Evolutionary conservation across 495 filamentous ascomycete species (phyloP).

Genomic region (Podospora didyma): DNA sequence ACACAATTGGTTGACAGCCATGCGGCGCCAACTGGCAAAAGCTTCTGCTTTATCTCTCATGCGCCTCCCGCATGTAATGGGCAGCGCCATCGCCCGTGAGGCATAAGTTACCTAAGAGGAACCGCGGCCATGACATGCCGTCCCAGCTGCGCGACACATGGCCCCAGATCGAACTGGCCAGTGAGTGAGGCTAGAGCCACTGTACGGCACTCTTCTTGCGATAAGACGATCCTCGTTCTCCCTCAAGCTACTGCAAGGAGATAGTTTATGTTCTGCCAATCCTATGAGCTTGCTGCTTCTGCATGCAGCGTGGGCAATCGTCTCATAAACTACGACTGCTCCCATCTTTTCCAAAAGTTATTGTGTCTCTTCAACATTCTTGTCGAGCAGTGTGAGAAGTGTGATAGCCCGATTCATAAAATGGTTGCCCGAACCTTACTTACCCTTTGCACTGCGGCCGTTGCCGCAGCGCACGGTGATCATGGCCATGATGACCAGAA

Average conservation of each 20-base stretch:
- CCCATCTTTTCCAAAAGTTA: too few relatives aligned
- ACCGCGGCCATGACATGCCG: conserved; percentile 9
- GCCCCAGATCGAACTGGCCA: not conserved
- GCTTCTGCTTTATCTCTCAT: conserved; percentile 18
- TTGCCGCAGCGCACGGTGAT: conserved; percentile 29
- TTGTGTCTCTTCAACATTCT: not conserved
- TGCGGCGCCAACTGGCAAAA: conserved; percentile 1
- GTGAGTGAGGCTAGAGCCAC: not conserved
- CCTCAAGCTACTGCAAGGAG: conserved; percentile 3
- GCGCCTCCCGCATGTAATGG: conserved; percentile 11
- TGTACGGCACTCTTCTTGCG: not conserved
- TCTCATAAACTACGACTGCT: not conserved
- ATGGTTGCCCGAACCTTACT: conserved; percentile 24
- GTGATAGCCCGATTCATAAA: not conserved
- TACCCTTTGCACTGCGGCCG: conserved; percentile 21
- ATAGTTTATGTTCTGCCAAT: conserved; percentile 2
- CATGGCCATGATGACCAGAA: conserved; percentile 38
- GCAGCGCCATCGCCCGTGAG: not conserved
- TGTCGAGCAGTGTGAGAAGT: not conserved
- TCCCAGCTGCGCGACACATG: not conserved
- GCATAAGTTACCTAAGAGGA: conserved; percentile 17
- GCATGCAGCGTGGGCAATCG: not conserved
- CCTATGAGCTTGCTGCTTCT: not conserved
- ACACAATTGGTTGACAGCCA: conserved; percentile 1
- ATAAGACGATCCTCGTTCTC: not conserved